Evolutionary conservation across 257 asterid genomes (phyloP).

Genomic region (Striga asiatica): DNA sequence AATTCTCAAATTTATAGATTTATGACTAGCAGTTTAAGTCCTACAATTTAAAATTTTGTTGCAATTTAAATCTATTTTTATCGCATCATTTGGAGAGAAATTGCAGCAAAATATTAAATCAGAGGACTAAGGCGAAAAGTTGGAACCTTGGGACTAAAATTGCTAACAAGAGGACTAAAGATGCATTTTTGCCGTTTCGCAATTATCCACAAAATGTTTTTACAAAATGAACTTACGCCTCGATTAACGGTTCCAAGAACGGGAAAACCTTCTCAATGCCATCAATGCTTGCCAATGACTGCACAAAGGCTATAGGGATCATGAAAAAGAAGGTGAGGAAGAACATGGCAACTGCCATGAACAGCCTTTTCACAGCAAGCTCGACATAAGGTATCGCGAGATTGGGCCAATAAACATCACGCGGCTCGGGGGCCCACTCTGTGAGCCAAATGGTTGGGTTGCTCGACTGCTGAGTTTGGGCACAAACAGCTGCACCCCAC

Average conservation of each 20-base stretch:
- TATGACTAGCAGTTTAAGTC: too few relatives aligned
- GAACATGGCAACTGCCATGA: slow-evolving; percentile 49
- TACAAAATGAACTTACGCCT: slow-evolving; percentile 51
- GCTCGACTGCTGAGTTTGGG: slow-evolving; percentile 71
- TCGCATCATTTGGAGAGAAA: background rate
- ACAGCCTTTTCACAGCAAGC: slow-evolving; percentile 41
- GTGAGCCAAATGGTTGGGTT: slow-evolving; percentile 75
- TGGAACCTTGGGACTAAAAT: background rate
- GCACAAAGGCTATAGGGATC: slow-evolving; percentile 86
- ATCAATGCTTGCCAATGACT: slow-evolving; percentile 70
- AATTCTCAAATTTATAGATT: too few relatives aligned
- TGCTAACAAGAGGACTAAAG: too few relatives aligned
- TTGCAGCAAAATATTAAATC: too few relatives aligned
- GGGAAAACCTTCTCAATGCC: slow-evolving; percentile 58
- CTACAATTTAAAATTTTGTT: too few relatives aligned
- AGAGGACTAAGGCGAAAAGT: too few relatives aligned
- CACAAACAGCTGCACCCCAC: slow-evolving; percentile 91
- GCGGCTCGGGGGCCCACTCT: slow-evolving; percentile 92
- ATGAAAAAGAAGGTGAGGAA: slow-evolving; percentile 75
- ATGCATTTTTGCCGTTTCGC: too few relatives aligned
- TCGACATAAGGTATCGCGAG: slow-evolving; percentile 62
- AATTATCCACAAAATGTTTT: too few relatives aligned
- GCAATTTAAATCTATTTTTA: background rate
- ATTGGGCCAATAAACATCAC: slow-evolving; percentile 79
- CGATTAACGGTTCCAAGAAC: slow-evolving; percentile 48